Evolutionary conservation across 2,329 filamentous ascomycete genomes (phyloP), one percentile per base, ranked within the genome.

Genomic region (Trichoderma lentiforme): DNA sequence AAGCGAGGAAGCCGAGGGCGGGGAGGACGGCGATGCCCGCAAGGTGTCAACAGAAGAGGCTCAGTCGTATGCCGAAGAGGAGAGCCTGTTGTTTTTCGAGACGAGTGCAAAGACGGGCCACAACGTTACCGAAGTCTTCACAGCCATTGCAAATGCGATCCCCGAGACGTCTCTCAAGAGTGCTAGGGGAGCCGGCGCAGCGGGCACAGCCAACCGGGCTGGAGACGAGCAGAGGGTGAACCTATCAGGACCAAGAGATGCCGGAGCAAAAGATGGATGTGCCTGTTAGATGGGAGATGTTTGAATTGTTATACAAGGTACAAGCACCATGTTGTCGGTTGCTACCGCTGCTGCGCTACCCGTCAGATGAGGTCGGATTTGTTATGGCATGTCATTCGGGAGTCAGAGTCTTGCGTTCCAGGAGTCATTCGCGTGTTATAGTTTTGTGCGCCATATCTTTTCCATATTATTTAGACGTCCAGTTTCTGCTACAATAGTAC

Each of bases 81-180:
- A 99, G 83, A 90, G 91, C 70, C 85, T 99, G 75, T 83, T 99
- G 75, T 99, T 99, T 85, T 98, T 98, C 81, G 96, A 99, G 86
- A 99, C 96, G 18, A 97, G 93, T 81, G 96, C 96, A 62, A 99
- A 99, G 90, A 96, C 94, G 4, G 96, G 96, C 30, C 89, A 92
- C 80, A 98, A 98, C 81, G 96, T 99, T 51, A 90, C 92, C 68
- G 95, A 98, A 77, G 96, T 99, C 36, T 99, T 99, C 80, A 98
- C 95, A 60, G 96, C 96, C 36, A 99, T 99, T 80, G 96, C 96
- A 73, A 98, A 98, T 80, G 94, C 95, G 53, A 99, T 99, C 78
- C 96, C 96, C 2, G 96, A 99, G 86, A 97, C 94, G 67, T 97
- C 94, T 74, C 85, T 98, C 81, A 98, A 98, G 89, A 95, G 92